phyloP scores from a whole-genome alignment of 352 stramenopile species.

The Phytophthora multivora region DNA sequence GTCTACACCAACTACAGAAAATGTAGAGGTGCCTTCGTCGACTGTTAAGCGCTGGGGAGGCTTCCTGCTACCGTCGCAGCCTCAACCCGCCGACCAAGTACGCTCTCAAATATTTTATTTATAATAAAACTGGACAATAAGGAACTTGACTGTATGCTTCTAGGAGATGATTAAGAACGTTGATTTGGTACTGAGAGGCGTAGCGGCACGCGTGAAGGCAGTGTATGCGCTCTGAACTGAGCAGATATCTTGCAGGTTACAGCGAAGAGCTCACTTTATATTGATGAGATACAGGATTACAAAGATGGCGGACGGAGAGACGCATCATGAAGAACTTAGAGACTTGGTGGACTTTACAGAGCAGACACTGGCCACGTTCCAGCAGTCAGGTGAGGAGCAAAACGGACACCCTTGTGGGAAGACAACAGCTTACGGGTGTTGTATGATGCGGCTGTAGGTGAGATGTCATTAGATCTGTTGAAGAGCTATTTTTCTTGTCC shows the following conservation, averaged over 20 bases:
- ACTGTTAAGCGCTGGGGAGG: slow-evolving; percentile 16
- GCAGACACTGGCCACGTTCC: slow-evolving; percentile 44
- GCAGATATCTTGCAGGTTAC: too few species aligned
- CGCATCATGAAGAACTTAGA: slow-evolving; percentile 42
- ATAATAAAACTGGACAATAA: slow-evolving; percentile 3
- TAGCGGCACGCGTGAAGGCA: slow-evolving; percentile 52
- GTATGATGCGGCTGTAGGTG: slow-evolving; percentile 26
- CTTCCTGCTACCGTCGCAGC: slow-evolving; percentile 18
- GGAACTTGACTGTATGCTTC: background rate
- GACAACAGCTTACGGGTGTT: background rate
- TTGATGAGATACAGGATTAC: slow-evolving; percentile 42
- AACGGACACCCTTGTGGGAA: background rate
- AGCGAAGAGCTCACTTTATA: background rate
- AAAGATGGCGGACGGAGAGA: slow-evolving; percentile 44
- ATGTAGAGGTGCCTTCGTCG: background rate
- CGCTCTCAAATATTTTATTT: slow-evolving; percentile 1
- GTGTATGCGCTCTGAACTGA: slow-evolving; percentile 28
- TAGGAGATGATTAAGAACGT: slow-evolving; percentile 65
- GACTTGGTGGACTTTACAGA: slow-evolving; percentile 53
- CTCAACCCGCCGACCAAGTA: slow-evolving; percentile 18
- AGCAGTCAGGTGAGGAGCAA: slow-evolving; percentile 31
- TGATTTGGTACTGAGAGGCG: slow-evolving; percentile 56
- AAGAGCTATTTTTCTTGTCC: slow-evolving; percentile 60
- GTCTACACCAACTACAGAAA: background rate
- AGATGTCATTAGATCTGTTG: slow-evolving; percentile 39